Percentiles rank a stretch among this genome's conserved stretches.
Evolutionary conservation across 306 rosid species (phyloP).

Genomic region (Aeschynomene evenia): DNA sequence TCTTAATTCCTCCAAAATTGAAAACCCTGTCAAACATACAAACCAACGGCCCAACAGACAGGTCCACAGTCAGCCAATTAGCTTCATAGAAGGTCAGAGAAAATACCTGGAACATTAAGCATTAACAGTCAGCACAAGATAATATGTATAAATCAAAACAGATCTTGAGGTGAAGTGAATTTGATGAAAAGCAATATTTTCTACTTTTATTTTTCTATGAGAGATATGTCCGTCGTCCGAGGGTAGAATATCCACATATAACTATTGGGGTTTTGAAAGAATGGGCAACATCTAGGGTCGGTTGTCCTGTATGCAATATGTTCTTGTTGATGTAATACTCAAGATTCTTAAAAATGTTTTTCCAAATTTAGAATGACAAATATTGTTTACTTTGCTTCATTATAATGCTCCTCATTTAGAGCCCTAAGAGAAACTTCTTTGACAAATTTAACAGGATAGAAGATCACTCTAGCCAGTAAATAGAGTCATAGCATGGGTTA

Average conservation of each 20-base stretch:
- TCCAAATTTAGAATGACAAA: slow-evolving; percentile 4
- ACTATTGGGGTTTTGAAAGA: neutral
- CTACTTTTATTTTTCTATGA: neutral
- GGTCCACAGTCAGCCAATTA: slow-evolving; percentile 81
- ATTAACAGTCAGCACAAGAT: slow-evolving; percentile 59
- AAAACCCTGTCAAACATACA: slow-evolving; percentile 82
- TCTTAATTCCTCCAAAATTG: slow-evolving; percentile 44
- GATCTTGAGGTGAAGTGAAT: slow-evolving; percentile 20
- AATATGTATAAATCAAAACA: slow-evolving; percentile 20
- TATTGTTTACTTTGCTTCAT: neutral
- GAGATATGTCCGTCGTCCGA: neutral
- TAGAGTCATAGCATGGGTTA: neutral
- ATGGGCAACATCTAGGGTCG: neutral
- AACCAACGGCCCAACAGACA: slow-evolving; percentile 80
- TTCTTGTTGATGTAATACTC: neutral
- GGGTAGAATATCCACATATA: neutral
- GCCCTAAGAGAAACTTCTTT: neutral
- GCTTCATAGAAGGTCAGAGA: slow-evolving; percentile 97
- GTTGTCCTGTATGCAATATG: slow-evolving; percentile 1
- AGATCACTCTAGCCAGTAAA: neutral
- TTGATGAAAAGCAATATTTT: neutral
- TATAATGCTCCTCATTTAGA: slow-evolving; percentile 20
- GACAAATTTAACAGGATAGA: neutral
- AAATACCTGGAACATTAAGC: slow-evolving; percentile 97
- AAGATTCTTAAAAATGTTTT: slow-evolving; percentile 19